Evolutionary conservation across 164 flowering plant species (phyloP).

Genomic region (Litsea cubeba): DNA sequence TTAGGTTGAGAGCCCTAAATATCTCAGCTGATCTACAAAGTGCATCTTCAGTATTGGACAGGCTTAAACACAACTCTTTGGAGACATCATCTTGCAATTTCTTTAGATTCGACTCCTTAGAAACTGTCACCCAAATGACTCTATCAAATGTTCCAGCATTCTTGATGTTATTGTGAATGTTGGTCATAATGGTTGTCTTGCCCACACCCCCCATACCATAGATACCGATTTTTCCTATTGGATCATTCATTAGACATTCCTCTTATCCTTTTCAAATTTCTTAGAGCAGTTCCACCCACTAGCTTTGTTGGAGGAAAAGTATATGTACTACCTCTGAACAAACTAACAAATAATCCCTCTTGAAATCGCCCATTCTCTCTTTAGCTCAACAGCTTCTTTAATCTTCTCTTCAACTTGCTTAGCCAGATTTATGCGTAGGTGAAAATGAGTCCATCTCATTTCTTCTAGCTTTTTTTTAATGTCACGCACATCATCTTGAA

Average conservation of each 20-base stretch:
- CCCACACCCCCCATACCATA: slow-evolving; percentile 14
- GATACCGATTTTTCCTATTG: slow-evolving; percentile 9
- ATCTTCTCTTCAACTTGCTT: neutral
- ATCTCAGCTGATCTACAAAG: too few species aligned
- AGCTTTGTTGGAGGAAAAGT: neutral
- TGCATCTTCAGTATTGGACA: too few species aligned
- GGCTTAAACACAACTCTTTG: too few species aligned
- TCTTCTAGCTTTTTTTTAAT: neutral
- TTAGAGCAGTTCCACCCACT: slow-evolving; percentile 1
- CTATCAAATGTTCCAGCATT: neutral
- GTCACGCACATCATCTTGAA: neutral
- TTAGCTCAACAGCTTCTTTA: too few species aligned
- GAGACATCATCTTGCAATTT: too few species aligned
- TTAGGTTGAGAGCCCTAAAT: too few species aligned
- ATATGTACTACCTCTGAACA: neutral
- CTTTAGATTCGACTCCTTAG: too few species aligned
- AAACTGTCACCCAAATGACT: too few species aligned
- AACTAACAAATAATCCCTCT: slow-evolving; percentile 3
- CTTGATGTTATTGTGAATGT: slow-evolving; percentile 6
- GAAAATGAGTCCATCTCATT: neutral
- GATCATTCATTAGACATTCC: slow-evolving; percentile 1
- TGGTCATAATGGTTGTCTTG: slow-evolving; percentile 14
- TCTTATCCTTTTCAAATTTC: neutral
- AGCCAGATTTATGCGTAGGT: slow-evolving; percentile 2
- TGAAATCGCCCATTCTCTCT: slow-evolving; percentile 6